Percentiles rank a stretch among this genome's conserved stretches.
phyloP scores from a whole-genome alignment of 805 yeast genomes.

The Huiozyma naganishii region DNA sequence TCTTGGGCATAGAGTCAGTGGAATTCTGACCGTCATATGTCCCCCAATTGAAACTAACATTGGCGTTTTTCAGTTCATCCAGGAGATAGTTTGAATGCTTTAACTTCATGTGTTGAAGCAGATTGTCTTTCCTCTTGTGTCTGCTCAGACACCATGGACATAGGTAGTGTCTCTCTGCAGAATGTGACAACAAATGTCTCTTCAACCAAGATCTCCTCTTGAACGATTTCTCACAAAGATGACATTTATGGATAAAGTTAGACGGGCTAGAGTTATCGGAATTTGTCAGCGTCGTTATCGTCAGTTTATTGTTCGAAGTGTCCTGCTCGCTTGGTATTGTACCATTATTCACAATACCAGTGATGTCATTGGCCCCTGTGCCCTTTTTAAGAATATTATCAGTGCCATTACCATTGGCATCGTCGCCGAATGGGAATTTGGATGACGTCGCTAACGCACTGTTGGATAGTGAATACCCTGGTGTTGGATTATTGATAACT shows the following conservation, averaged over 20 bases:
- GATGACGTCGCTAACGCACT: too few relatives aligned
- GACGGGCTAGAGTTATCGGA: neutral
- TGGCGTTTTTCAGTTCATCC: constrained; percentile 10
- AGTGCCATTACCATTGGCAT: neutral
- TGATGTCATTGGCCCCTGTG: neutral
- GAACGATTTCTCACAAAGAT: constrained; percentile 23
- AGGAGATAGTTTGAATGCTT: constrained; percentile 22
- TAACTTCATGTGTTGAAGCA: constrained; percentile 26
- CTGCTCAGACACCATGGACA: constrained; percentile 28
- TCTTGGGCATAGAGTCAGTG: constrained; percentile 1
- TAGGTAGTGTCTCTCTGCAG: constrained; percentile 20
- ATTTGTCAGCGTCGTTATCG: neutral
- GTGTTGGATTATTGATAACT: too few relatives aligned
- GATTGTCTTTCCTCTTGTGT: constrained; percentile 27
- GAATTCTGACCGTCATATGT: neutral
- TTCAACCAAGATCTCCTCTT: constrained; percentile 28
- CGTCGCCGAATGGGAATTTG: neutral
- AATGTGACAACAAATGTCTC: constrained; percentile 26
- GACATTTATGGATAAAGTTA: constrained; percentile 18
- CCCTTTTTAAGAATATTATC: constrained; percentile 1
- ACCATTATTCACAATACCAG: neutral
- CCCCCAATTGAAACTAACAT: constrained; percentile 4
- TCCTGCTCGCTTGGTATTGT: neutral
- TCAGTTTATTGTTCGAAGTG: neutral
- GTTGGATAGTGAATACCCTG: too few relatives aligned